Base-by-base conservation (phyloP, 257 asterid species). In the Petunia secreta region DNA sequence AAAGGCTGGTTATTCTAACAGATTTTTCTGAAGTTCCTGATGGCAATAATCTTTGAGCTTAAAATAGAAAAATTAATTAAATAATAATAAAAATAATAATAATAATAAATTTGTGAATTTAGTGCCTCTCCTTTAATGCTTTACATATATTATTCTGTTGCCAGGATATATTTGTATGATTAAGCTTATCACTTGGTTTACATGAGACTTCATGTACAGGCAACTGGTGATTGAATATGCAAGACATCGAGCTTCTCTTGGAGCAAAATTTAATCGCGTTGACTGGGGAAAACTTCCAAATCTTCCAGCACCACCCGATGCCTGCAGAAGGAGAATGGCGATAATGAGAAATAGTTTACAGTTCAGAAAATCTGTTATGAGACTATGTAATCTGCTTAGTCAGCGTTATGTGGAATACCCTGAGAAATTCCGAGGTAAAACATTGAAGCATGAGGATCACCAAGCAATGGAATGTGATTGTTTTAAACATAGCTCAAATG, bases 301-400 rank as follows among this genome's bases (percentile, higher is more conserved):
- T 88, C 97, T 95, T 68, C 99, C 99, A 36, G 98, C 97, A 16
- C 88, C 97, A 66, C 97, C 94, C 78, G 85, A 83, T 68, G 75
- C 89, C 87, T 91, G 99, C 88, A 91, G 84, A 88, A 87, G 99
- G 87, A 92, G 99, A 92, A 93, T 95, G 93, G 75, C 98, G 50
- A 8, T 81, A 65, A 83, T 95, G 82, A 95, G 92, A 46, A 80
- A 81, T 59, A 84, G 65, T 82, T 4, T 6, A 64, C 87, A 87
- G 78, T 93, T 89, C 80, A 91, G 97, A 84, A 87, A 88, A 85
- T 87, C 97, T 75, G 75, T 91, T 73, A 86, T 92, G 94, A 91
- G 86, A 82, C 89, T 93, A 10, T 93, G 98, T 80, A 90, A 87
- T 73, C 48, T 86, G 82, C 97, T 95, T 83, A 89, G 92, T 9